phyloP scores from a whole-genome alignment of 1,284 basidiomycete species.

The Pascua sp. region DNA sequence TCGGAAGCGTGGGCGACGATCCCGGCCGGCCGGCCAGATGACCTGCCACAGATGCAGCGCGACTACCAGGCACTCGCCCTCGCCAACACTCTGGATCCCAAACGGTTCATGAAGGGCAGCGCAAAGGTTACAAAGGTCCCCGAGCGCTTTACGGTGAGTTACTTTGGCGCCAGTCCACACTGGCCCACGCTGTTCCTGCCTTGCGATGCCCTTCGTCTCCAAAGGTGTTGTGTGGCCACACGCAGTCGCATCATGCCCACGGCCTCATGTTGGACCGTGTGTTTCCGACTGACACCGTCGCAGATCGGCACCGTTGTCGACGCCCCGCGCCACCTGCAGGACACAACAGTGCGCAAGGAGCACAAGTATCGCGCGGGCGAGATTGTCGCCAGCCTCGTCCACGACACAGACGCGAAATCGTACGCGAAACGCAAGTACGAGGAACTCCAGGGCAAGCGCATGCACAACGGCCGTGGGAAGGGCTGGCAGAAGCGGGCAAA shows the following conservation, averaged over 20 bases:
- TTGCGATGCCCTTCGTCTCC: too few species aligned
- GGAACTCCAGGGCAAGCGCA: slow-evolving; percentile 70
- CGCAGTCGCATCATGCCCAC: neutral
- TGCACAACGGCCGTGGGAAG: slow-evolving; percentile 70
- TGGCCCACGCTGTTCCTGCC: neutral
- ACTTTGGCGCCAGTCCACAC: neutral
- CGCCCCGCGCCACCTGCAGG: slow-evolving; percentile 70
- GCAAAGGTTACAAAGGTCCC: slow-evolving; percentile 70
- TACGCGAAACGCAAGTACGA: slow-evolving; percentile 94
- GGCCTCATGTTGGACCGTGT: neutral
- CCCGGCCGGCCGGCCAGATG: slow-evolving; percentile 73
- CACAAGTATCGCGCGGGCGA: slow-evolving; percentile 72
- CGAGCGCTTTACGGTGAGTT: slow-evolving; percentile 79
- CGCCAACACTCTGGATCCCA: slow-evolving; percentile 90
- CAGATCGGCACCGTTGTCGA: slow-evolving; percentile 86
- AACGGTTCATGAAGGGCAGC: slow-evolving; percentile 87
- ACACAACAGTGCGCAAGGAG: slow-evolving; percentile 71
- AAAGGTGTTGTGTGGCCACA: too few species aligned
- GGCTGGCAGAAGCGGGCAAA: slow-evolving; percentile 62
- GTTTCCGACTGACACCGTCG: neutral
- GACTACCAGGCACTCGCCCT: slow-evolving; percentile 91
- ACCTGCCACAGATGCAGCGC: slow-evolving; percentile 76
- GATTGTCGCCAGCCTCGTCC: slow-evolving; percentile 82
- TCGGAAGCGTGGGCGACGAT: slow-evolving; percentile 88
- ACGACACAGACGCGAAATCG: slow-evolving; percentile 75